phyloP scores from a whole-genome alignment of 495 filamentous ascomycete genomes.

The Podospora bellae-mahoneyi region DNA sequence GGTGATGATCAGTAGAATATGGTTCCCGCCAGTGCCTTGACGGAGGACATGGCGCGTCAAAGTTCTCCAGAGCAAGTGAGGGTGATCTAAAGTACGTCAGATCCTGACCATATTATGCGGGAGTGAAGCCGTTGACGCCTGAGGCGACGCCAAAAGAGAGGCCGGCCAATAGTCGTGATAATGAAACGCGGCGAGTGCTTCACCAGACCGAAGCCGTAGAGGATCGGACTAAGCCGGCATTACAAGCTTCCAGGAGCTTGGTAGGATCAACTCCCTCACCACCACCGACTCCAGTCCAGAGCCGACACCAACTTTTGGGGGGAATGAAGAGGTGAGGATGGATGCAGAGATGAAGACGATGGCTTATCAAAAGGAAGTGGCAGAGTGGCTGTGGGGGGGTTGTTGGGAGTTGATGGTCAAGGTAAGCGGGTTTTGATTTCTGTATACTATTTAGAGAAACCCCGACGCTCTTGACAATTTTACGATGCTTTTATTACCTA shows the following conservation, averaged over 20 bases:
- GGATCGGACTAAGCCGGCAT: neutral
- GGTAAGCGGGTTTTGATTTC: neutral
- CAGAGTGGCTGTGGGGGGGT: constrained; percentile 34
- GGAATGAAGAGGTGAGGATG: constrained; percentile 28
- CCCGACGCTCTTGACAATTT: too few species aligned
- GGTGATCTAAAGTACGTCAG: too few species aligned
- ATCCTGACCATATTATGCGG: constrained; percentile 30
- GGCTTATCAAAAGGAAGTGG: constrained; percentile 35
- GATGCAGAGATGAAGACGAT: constrained; percentile 39
- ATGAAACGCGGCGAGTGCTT: neutral
- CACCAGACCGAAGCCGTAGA: too few species aligned
- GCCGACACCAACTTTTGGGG: constrained; percentile 9
- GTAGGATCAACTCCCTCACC: too few species aligned
- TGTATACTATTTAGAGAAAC: too few species aligned
- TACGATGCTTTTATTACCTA: too few species aligned
- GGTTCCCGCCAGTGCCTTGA: too few species aligned
- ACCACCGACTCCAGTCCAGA: neutral
- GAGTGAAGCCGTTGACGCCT: constrained; percentile 54
- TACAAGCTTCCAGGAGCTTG: too few species aligned
- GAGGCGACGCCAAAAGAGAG: constrained; percentile 15
- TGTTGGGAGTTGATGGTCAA: constrained; percentile 30
- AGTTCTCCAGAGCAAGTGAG: too few species aligned
- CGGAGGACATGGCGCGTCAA: too few species aligned
- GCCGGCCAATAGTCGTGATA: neutral
- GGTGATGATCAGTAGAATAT: too few species aligned